Conservation (phyloP, 2,329 filamentous ascomycete species). For the Hymenoscyphus infarciens region DNA sequence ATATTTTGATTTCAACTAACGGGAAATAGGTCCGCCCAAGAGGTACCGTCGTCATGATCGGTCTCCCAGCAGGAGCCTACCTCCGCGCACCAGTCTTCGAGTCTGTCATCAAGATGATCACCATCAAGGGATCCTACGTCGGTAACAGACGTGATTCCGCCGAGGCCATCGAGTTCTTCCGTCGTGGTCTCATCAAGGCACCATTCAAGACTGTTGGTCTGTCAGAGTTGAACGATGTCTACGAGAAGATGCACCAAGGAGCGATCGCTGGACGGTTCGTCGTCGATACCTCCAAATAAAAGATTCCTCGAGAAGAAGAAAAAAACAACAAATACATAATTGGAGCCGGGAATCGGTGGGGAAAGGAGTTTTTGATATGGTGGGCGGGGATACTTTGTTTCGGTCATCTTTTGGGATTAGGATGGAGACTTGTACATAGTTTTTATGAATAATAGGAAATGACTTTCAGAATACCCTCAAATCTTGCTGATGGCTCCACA, state of each 20-base stretch:
- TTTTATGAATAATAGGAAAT: too few species aligned
- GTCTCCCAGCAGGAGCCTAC: constrained; percentile 75
- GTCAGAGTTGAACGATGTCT: constrained; percentile 76
- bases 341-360: background rate
- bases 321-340: background rate
- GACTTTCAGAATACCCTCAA: too few species aligned
- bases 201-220: constrained; percentile 84
- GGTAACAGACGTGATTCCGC: constrained; percentile 84
- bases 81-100: constrained; percentile 85
- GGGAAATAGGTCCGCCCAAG: constrained; percentile 76
- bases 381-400: too few species aligned
- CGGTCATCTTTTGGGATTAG: too few species aligned
- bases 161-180: constrained; percentile 89
- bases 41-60: constrained; percentile 84
- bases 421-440: too few species aligned
- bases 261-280: constrained; percentile 78
- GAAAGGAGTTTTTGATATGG: background rate
- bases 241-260: constrained; percentile 66
- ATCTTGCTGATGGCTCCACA: too few species aligned
- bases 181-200: constrained; percentile 72
- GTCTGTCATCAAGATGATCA: constrained; percentile 85
- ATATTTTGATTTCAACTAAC: constrained; percentile 10
- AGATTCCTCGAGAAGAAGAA: background rate
- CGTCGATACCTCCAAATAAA: constrained; percentile 69
- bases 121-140: constrained; percentile 89